These are phyloP conservation scores for Lyophyllum decastes DNA, from an alignment of 768 basidiomycete genomes.

Conservation along the genomic window DNA sequence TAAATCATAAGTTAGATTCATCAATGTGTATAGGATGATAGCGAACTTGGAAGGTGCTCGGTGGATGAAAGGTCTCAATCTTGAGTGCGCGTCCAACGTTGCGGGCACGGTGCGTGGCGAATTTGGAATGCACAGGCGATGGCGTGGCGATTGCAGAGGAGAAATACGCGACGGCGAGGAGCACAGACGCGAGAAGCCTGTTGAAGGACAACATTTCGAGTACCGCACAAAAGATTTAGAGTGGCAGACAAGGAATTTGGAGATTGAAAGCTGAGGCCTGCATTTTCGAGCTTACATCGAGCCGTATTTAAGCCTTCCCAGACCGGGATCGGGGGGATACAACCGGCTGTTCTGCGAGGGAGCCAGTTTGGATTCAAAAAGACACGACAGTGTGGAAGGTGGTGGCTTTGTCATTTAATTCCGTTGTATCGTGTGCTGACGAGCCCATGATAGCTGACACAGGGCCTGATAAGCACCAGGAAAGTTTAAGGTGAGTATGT, in stretches of 20 bases:
- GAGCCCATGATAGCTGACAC: neutral
- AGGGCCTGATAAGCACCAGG: neutral
- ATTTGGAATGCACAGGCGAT: neutral
- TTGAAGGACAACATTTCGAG: slow-evolving; percentile 23
- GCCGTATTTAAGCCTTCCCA: neutral
- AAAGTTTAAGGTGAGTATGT: neutral
- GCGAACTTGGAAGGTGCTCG: neutral
- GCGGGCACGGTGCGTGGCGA: slow-evolving; percentile 3
- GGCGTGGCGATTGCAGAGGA: slow-evolving; percentile 8
- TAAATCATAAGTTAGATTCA: neutral
- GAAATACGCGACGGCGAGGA: slow-evolving; percentile 24
- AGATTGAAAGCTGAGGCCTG: neutral
- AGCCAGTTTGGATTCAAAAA: neutral
- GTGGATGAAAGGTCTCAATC: slow-evolving; percentile 2
- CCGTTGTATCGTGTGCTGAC: neutral
- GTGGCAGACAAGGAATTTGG: neutral
- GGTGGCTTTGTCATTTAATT: neutral
- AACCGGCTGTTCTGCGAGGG: neutral
- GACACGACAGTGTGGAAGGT: neutral
- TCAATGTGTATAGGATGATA: neutral
- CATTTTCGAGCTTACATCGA: neutral
- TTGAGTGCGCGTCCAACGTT: neutral
- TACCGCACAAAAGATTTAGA: neutral
- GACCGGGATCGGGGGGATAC: neutral
- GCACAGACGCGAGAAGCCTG: slow-evolving; percentile 26